Evolutionary conservation across 2,329 filamentous ascomycete species (phyloP).

Genomic region (Colletotrichum salicis): DNA sequence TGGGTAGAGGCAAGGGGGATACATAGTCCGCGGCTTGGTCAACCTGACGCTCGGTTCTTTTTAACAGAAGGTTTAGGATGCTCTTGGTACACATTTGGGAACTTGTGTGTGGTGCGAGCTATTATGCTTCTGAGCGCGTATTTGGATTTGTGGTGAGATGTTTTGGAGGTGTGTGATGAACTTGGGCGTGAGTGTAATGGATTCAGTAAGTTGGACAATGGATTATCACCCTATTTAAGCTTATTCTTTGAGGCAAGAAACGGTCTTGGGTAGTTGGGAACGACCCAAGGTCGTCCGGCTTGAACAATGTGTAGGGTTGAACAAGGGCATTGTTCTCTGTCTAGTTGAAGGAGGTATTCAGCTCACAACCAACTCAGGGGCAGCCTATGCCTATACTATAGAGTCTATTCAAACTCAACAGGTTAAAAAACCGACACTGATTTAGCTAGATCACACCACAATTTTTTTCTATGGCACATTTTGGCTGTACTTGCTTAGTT

Average conservation of each 20-base stretch:
- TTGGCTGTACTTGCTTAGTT: neutral
- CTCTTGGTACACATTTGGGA: neutral
- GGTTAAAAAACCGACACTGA: neutral
- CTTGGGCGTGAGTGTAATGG: neutral
- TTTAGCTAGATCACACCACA: neutral
- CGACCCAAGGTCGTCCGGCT: neutral
- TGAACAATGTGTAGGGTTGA: neutral
- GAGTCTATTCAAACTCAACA: neutral
- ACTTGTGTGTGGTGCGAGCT: neutral
- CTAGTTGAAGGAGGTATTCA: neutral
- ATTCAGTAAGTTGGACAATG: neutral
- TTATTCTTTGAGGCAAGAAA: neutral
- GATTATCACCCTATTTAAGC: neutral
- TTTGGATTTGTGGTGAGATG: no score
- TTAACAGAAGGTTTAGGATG: neutral
- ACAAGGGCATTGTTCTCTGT: neutral
- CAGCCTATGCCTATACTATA: neutral
- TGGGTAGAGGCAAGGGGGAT: neutral
- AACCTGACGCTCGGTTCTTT: neutral
- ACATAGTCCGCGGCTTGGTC: neutral
- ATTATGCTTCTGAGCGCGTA: neutral
- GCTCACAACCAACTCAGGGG: neutral
- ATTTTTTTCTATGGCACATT: neutral
- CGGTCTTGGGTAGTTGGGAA: neutral
- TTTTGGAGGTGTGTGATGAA: neutral